phyloP scores from a whole-genome alignment of 805 yeast species.

The Priceomyces medius region DNA sequence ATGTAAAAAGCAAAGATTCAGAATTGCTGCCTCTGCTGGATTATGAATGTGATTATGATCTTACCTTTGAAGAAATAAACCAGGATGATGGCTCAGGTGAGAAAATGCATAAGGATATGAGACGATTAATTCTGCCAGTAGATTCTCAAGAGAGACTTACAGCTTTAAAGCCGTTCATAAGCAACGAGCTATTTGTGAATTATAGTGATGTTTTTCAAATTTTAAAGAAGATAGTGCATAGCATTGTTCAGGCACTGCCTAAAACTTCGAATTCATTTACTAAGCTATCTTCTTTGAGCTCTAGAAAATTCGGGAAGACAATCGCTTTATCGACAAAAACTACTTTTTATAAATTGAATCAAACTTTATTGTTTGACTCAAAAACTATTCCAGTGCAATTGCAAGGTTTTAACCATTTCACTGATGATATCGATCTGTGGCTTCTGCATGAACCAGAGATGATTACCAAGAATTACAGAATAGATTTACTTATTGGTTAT shows the following conservation, averaged over 20 bases:
- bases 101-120: background rate
- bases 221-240: slow-evolving; percentile 24
- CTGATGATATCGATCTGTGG: slow-evolving; percentile 39
- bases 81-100: background rate
- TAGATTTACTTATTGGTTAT: slow-evolving; percentile 33
- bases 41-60: background rate
- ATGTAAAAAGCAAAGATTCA: background rate
- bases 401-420: slow-evolving; percentile 19
- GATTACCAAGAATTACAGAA: slow-evolving; percentile 19
- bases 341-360: slow-evolving; percentile 32
- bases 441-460: slow-evolving; percentile 30
- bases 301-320: slow-evolving; percentile 29
- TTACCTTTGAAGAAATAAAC: background rate
- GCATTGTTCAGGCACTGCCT: slow-evolving; percentile 5
- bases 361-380: slow-evolving; percentile 25
- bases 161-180: slow-evolving; percentile 22
- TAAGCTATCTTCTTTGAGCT: slow-evolving; percentile 22
- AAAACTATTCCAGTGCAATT: slow-evolving; percentile 25
- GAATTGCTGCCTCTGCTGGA: background rate
- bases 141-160: slow-evolving; percentile 23
- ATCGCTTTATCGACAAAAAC: slow-evolving; percentile 35
- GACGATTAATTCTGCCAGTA: slow-evolving; percentile 14
- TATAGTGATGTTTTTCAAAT: slow-evolving; percentile 32
- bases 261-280: slow-evolving; percentile 1
- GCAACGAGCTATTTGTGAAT: slow-evolving; percentile 25